Evolutionary conservation across 257 asterid genomes (phyloP), one percentile per base, ranked within the genome.

Genomic region (Rubia yunnanensis): DNA sequence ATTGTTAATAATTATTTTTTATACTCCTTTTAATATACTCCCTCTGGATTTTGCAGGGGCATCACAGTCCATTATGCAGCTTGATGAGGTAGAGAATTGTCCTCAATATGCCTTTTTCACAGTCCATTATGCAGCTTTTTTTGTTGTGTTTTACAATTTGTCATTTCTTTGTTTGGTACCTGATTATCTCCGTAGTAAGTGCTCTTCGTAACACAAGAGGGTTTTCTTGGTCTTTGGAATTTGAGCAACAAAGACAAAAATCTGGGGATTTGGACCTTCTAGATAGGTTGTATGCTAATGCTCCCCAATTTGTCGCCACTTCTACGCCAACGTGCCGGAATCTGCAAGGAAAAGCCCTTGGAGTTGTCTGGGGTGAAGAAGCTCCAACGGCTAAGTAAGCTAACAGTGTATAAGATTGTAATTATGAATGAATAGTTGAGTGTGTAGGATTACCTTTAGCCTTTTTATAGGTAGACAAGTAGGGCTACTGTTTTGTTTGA

Each of bases 201-300:
- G 96, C 97, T 46, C 79, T 94, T 41, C 44, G 72, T 55, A 83
- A 88, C 66, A 87, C 90, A 39, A 86, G 84, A 67, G 90, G 88
- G 56, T 80, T 92, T 63, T 72, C 68, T 76, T 92, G 96, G 96
- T 95, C 97, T 8, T 61, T 89, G 60, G 80, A 94, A 13, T 87
- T 89, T 67, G 97, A 94, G 81, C 92, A 79, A 65, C 88, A 84
- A n/a, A 73, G 87, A 68, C 96, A 84, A 78, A 94, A 82, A 77
- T 66, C 86, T 48, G 96, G 89, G 78, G 97, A 88, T 60, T 68
- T 90, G 78, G 99, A 94, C 84, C 83, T 94, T 71, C 96, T 94
- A 54, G 99, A 94, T 77, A 89, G 99, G 99, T 84, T 94, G 74
- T 80, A 96, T 71, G 99, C 96, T n/a, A n/a, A n/a, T n/a, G n/a